A percentile compares a stretch with the other conserved stretches of the same genome.
Conservation (phyloP, 768 basidiomycete species). For the Agaricus sinodeliciosus region DNA sequence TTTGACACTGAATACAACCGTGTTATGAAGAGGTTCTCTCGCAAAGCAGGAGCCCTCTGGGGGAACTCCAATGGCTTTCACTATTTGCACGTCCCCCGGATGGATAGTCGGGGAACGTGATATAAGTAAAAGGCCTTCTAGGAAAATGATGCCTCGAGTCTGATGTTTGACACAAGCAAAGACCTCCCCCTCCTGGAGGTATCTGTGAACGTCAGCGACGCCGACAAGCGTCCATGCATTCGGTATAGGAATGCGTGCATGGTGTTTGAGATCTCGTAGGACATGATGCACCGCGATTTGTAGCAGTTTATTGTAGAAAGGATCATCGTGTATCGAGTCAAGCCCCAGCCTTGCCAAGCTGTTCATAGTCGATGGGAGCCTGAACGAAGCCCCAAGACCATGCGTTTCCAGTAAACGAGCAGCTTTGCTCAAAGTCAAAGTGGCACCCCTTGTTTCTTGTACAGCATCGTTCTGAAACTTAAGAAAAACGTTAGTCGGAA, state of each 20-base stretch:
- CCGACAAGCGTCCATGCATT: slow-evolving; percentile 64
- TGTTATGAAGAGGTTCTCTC: slow-evolving; percentile 48
- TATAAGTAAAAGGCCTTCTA: slow-evolving; percentile 49
- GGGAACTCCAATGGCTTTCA: slow-evolving; percentile 52
- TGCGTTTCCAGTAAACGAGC: slow-evolving; percentile 45
- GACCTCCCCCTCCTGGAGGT: slow-evolving; percentile 46
- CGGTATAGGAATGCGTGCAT: slow-evolving; percentile 62
- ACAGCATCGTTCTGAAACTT: slow-evolving; percentile 48
- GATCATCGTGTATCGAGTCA: slow-evolving; percentile 25
- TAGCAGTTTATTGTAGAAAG: slow-evolving; percentile 47
- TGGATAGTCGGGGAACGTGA: slow-evolving; percentile 65
- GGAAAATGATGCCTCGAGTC: slow-evolving; percentile 32
- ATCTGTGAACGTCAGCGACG: slow-evolving; percentile 57
- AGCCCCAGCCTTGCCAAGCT: slow-evolving; percentile 44
- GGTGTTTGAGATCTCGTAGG: slow-evolving; percentile 58
- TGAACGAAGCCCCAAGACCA: slow-evolving; percentile 53
- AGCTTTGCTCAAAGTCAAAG: slow-evolving; percentile 34
- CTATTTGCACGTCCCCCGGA: slow-evolving; percentile 63
- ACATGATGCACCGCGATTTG: slow-evolving; percentile 53
- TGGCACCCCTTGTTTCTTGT: slow-evolving; percentile 35
- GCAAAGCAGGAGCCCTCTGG: slow-evolving; percentile 46
- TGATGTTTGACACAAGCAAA: slow-evolving; percentile 51
- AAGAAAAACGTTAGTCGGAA: slow-evolving; percentile 48
- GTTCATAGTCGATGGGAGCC: slow-evolving; percentile 45
- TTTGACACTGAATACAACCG: slow-evolving; percentile 56